Conservation (phyloP, 768 basidiomycete species). For the Suillus cothurnatus region DNA sequence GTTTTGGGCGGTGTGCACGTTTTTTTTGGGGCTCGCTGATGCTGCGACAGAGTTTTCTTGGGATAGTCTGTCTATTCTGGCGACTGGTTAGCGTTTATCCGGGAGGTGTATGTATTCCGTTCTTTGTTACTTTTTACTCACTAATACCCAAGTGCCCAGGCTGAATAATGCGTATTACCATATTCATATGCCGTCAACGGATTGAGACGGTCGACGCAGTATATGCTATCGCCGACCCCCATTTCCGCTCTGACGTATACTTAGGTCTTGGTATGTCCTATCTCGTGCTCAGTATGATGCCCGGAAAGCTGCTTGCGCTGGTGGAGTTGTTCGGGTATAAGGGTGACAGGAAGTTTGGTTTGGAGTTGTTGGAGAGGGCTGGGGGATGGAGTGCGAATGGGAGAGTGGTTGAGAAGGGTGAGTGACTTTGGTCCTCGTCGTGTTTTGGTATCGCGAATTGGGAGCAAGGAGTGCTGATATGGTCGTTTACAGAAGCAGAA, state of each 20-base stretch:
- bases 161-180: constrained; percentile 89
- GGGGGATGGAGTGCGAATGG: constrained; percentile 63
- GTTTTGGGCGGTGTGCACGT: constrained; percentile 42
- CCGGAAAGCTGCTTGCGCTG: constrained; percentile 75
- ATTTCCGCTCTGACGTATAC: constrained; percentile 92
- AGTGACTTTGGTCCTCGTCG: constrained; percentile 15
- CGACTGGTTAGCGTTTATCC: constrained; percentile 92
- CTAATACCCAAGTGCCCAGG: constrained; percentile 39
- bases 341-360: constrained; percentile 73
- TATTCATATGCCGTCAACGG: constrained; percentile 77
- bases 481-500: constrained; percentile 52
- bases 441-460: neutral
- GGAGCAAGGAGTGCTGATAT: neutral
- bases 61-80: constrained; percentile 90
- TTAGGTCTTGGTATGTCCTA: constrained; percentile 87
- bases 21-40: neutral
- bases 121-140: constrained; percentile 4
- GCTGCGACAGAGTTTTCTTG: constrained; percentile 64
- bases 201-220: constrained; percentile 71
- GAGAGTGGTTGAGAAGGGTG: constrained; percentile 53
- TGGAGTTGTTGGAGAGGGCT: constrained; percentile 58
- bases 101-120: constrained; percentile 72
- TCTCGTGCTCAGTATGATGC: constrained; percentile 83
- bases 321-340: constrained; percentile 91
- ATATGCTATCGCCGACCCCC: constrained; percentile 51